phyloP scores from a whole-genome alignment of 768 basidiomycete species.

The Pleurotus pulmonarius region DNA sequence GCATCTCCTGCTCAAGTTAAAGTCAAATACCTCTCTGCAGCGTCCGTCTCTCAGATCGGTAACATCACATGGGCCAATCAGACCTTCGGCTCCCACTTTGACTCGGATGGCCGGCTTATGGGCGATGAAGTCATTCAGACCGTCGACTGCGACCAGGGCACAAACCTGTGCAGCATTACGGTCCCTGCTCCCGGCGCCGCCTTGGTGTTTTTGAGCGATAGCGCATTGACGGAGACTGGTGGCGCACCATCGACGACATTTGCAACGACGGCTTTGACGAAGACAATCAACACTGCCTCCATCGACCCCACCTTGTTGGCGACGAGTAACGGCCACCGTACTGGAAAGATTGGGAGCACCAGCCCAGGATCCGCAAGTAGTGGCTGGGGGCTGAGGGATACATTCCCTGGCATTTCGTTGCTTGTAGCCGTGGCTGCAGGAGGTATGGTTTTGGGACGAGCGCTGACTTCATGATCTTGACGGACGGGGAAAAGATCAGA shows the following conservation, averaged over 20 bases:
- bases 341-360: conserved; percentile 32
- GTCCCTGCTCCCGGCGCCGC: conserved; percentile 73
- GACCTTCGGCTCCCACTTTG: conserved; percentile 60
- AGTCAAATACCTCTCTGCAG: conserved; percentile 58
- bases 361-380: conserved; percentile 23
- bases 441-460: background rate
- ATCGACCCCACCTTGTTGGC: conserved; percentile 52
- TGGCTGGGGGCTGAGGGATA: conserved; percentile 3
- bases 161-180: conserved; percentile 52
- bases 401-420: background rate
- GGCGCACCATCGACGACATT: conserved; percentile 39
- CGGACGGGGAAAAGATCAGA: too few species aligned
- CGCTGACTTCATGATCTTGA: background rate
- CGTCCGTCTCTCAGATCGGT: conserved; percentile 52
- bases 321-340: conserved; percentile 57
- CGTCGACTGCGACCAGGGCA: conserved; percentile 52
- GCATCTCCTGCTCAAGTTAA: conserved; percentile 41
- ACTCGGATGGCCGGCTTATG: conserved; percentile 64
- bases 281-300: conserved; percentile 46
- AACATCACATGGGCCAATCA: conserved; percentile 76
- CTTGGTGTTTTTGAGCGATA: conserved; percentile 62
- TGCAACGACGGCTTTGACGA: conserved; percentile 55
- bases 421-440: conserved; percentile 3
- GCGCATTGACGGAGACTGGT: conserved; percentile 26
- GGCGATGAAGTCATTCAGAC: conserved; percentile 54